Base-by-base conservation (phyloP, 331 rosid species). In the Ulmus americana region DNA sequence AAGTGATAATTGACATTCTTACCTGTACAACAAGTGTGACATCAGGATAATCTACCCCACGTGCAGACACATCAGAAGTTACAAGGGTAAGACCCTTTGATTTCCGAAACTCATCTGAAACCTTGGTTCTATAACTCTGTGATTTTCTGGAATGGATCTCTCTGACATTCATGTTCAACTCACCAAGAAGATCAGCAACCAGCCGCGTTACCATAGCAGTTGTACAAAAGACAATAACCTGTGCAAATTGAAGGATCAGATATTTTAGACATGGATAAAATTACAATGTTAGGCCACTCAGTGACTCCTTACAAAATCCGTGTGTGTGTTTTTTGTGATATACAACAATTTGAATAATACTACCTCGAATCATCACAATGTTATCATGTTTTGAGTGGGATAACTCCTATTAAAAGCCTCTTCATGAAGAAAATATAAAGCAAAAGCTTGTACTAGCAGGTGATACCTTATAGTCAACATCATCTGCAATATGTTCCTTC, bases 161-260 rank as follows among this genome's bases (percentile, higher is more conserved):
- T 77, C 99, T 84, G 48, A 94, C 89, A 63, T 90, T 94, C 90
- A 94, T 74, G 62, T 87, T 87, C 86, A 90, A 80, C 82, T 85
- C 88, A 47, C 88, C 85, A 61, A 90, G 90, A 73, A 90, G 88
- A 66, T 81, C 87, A 45, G 99, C 90, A 62, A 94, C 91, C 80
- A 94, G 71, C 67, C 86, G 72, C 39, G 99, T 94, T 54, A 87
- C 88, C 98, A 87, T 89, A 51, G 98, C 98, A 55, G 98, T 94
- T 60, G 98, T 94, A 80, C 98, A 94, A 83, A 94, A 94, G 72
- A 94, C 88, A 57, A 94, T 95, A 72, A 94, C 95, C 98, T 92
- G 75, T 3, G 3, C 45, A 75, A 63, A 42, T 69, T 40, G 10
- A 10, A 16, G 35, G 16, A 28, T 39, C 60, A 28, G 54, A 71